A percentile compares a stretch with the other conserved stretches of the same genome.
phyloP scores from a whole-genome alignment of 2,329 filamentous ascomycete species.

The Emericellopsis atlantica region DNA sequence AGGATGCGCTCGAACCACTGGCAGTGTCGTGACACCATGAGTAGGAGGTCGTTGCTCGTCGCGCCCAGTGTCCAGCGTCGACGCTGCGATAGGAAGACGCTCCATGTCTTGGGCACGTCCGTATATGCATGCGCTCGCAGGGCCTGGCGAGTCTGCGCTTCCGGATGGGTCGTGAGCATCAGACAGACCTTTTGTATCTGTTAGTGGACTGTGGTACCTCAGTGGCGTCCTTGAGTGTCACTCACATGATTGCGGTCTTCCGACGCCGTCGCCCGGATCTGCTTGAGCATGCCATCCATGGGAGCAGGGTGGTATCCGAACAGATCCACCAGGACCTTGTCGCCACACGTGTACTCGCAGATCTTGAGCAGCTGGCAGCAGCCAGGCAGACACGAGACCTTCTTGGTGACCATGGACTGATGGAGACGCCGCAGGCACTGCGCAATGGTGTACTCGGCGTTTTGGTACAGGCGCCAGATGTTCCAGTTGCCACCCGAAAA shows the following conservation, averaged over 20 bases:
- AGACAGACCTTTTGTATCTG: slow-evolving; percentile 6
- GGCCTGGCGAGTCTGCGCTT: slow-evolving; percentile 23
- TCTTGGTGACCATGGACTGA: slow-evolving; percentile 12
- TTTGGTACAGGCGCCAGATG: slow-evolving; percentile 12
- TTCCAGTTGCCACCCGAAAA: slow-evolving; percentile 11
- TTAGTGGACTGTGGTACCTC: not conserved
- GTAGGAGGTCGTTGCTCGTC: slow-evolving; percentile 11
- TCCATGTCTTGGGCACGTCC: slow-evolving; percentile 22
- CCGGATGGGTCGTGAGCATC: slow-evolving; percentile 14
- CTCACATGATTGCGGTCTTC: slow-evolving; percentile 10
- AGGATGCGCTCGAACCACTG: slow-evolving; percentile 13
- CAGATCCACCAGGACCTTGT: slow-evolving; percentile 8
- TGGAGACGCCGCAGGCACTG: slow-evolving; percentile 11
- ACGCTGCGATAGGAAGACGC: slow-evolving; percentile 21
- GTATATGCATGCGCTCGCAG: slow-evolving; percentile 25
- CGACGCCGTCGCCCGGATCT: slow-evolving; percentile 11
- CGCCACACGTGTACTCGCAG: slow-evolving; percentile 11
- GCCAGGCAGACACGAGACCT: slow-evolving; percentile 10
- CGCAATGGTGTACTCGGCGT: slow-evolving; percentile 12
- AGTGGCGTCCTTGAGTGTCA: not conserved
- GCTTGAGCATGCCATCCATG: slow-evolving; percentile 10
- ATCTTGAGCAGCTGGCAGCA: slow-evolving; percentile 11
- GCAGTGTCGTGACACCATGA: slow-evolving; percentile 7
- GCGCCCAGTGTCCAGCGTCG: slow-evolving; percentile 13
- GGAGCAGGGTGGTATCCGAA: slow-evolving; percentile 11